Evolutionary conservation across 1,284 basidiomycete genomes (phyloP).

Genomic region (Rhodotorula sp.): DNA sequence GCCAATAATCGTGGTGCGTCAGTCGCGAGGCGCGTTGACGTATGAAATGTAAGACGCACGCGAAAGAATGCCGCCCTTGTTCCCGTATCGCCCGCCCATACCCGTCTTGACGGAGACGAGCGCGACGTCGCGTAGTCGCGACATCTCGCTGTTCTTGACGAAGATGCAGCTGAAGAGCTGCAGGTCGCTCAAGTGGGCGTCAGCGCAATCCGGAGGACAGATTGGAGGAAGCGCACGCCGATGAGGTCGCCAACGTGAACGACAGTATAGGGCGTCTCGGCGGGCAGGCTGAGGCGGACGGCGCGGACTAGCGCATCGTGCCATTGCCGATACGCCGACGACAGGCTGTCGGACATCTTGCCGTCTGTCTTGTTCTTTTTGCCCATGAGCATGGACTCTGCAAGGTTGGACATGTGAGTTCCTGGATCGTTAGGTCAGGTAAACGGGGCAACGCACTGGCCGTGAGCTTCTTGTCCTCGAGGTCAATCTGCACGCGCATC

Average conservation of each 20-base stretch:
- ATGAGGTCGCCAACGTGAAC: constrained; percentile 91
- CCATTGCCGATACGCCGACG: constrained; percentile 83
- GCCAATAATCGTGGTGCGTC: constrained; percentile 49
- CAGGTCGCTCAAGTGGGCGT: no score
- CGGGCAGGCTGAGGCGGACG: constrained; percentile 68
- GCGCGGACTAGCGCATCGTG: constrained; percentile 74
- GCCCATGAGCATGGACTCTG: constrained; percentile 72
- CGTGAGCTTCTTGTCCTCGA: constrained; percentile 94
- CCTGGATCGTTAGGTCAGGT: background rate
- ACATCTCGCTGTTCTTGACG: constrained; percentile 73
- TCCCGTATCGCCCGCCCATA: constrained; percentile 94
- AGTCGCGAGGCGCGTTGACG: constrained; percentile 60
- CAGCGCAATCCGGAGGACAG: constrained; percentile 44
- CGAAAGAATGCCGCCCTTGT: constrained; percentile 75
- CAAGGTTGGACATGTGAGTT: background rate
- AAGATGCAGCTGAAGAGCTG: constrained; percentile 79
- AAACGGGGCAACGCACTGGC: constrained; percentile 60
- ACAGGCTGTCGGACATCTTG: constrained; percentile 49
- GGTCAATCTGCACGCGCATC: constrained; percentile 64
- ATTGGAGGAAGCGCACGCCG: constrained; percentile 75
- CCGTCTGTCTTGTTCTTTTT: constrained; percentile 59
- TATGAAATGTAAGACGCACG: constrained; percentile 56
- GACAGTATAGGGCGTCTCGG: constrained; percentile 68
- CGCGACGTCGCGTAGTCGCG: constrained; percentile 86
- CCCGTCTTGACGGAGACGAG: constrained; percentile 94